Evolutionary conservation across 2,329 filamentous ascomycete species (phyloP).

Genomic region (Epichloe uncinata): DNA sequence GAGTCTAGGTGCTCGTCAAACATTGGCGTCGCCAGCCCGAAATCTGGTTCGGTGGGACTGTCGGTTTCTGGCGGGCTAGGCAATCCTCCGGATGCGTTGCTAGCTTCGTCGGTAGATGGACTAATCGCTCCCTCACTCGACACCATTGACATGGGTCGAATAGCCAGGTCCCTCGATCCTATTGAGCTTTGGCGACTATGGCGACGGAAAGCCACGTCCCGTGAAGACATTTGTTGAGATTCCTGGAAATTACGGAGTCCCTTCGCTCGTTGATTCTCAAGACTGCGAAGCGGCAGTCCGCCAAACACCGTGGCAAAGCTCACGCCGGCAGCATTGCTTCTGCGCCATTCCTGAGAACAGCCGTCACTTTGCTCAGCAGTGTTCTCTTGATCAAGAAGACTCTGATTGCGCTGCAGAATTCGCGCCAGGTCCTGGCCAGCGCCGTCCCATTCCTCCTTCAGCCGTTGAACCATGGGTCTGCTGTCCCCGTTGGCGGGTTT

Average conservation of each 20-base stretch:
- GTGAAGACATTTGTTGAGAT: background rate
- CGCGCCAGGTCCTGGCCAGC: slow-evolving; percentile 19
- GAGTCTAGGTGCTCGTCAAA: slow-evolving; percentile 14
- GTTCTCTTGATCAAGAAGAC: slow-evolving; percentile 13
- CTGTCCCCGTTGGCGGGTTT: slow-evolving; percentile 16
- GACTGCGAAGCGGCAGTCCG: slow-evolving; percentile 21
- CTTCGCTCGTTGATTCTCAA: slow-evolving; percentile 15
- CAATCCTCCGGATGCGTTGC: slow-evolving; percentile 16
- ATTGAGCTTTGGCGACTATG: slow-evolving; percentile 5
- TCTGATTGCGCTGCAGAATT: slow-evolving; percentile 23
- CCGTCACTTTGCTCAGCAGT: slow-evolving; percentile 12
- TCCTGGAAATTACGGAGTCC: slow-evolving; percentile 8
- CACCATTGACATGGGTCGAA: slow-evolving; percentile 6
- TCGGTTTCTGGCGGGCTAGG: slow-evolving; percentile 26
- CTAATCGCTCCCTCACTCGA: slow-evolving; percentile 25
- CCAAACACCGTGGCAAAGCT: slow-evolving; percentile 22
- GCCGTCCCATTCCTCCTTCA: slow-evolving; percentile 27
- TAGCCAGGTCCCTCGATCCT: slow-evolving; percentile 3
- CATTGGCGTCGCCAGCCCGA: slow-evolving; percentile 11
- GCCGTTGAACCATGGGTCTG: slow-evolving; percentile 21
- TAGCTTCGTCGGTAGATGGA: slow-evolving; percentile 23
- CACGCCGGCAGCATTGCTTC: slow-evolving; percentile 13
- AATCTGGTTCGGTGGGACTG: slow-evolving; percentile 17
- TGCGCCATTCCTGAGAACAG: slow-evolving; percentile 9
- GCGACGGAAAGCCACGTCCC: slow-evolving; percentile 1